These are phyloP conservation scores for Aspergillus diversus DNA, from an alignment of 495 filamentous ascomycete species.

Conservation along the genomic window DNA sequence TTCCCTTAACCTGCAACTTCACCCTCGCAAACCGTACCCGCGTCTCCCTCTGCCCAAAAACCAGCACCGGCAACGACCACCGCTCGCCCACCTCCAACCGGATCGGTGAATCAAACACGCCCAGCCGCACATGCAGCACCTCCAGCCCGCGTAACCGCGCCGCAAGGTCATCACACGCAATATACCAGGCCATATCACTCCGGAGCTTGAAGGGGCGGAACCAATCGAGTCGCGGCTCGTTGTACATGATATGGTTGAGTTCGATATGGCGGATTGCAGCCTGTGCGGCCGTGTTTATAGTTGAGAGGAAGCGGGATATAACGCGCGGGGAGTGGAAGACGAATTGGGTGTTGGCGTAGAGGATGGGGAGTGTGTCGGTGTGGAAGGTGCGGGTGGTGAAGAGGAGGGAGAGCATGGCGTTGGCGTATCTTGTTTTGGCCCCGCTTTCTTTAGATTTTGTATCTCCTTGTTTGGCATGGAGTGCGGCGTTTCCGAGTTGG, in stretches of 20 bases:
- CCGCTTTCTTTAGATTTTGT: too few species aligned
- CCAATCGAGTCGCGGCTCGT: constrained; percentile 23
- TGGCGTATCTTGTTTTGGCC: too few species aligned
- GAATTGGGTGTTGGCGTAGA: constrained; percentile 33
- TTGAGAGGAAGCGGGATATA: constrained; percentile 21
- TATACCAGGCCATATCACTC: constrained; percentile 27
- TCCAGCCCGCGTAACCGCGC: constrained; percentile 11
- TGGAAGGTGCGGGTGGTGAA: constrained; percentile 23
- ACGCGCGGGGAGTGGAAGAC: constrained; percentile 25
- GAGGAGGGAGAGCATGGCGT: constrained; percentile 13
- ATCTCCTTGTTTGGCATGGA: not conserved
- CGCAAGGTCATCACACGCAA: constrained; percentile 24
- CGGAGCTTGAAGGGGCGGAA: constrained; percentile 24
- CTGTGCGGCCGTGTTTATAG: constrained; percentile 13
- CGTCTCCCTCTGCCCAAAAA: constrained; percentile 5
- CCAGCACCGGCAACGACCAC: constrained; percentile 29
- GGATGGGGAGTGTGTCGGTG: constrained; percentile 22
- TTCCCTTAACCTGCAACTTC: constrained; percentile 14
- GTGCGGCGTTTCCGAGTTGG: not conserved
- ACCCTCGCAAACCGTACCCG: constrained; percentile 22
- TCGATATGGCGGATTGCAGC: constrained; percentile 28
- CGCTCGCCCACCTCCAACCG: constrained; percentile 22
- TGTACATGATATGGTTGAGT: constrained; percentile 33
- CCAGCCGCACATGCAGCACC: constrained; percentile 25
- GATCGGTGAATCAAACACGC: constrained; percentile 28